Evolutionary conservation across 2,329 filamentous ascomycete species (phyloP).

Genomic region (Phialophora chinensis): DNA sequence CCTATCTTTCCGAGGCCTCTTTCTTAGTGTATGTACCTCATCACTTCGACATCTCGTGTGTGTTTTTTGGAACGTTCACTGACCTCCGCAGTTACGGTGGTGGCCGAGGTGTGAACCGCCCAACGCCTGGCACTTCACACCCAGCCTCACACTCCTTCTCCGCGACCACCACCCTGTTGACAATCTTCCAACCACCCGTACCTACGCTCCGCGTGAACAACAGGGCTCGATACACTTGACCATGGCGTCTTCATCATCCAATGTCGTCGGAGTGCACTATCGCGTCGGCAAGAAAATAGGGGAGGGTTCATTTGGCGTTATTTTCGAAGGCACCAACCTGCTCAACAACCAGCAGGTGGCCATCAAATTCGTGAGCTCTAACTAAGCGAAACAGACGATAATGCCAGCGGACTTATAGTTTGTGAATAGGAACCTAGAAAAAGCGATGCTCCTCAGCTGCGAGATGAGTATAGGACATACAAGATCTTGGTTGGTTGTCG

Average conservation of each 20-base stretch:
- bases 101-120: constrained; percentile 31
- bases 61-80: constrained; percentile 16
- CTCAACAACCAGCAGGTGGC: constrained; percentile 99
- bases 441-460: constrained; percentile 95
- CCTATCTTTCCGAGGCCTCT: constrained; percentile 13
- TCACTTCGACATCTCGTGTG: neutral
- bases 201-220: neutral
- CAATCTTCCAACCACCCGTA: constrained; percentile 6
- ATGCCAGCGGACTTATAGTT: constrained; percentile 18
- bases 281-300: constrained; percentile 99
- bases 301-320: constrained; percentile 97
- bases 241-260: constrained; percentile 89
- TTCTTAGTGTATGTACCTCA: constrained; percentile 16
- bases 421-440: constrained; percentile 80
- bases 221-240: neutral
- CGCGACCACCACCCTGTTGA: neutral
- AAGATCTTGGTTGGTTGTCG: constrained; percentile 99
- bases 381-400: neutral
- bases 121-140: constrained; percentile 18
- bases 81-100: constrained; percentile 28
- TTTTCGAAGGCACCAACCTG: constrained; percentile 97
- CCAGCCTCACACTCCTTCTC: constrained; percentile 3
- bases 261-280: constrained; percentile 98
- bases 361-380: constrained; percentile 87
- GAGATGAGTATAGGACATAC: constrained; percentile 98